Conservation (phyloP, 2,329 filamentous ascomycete genomes). For the Neopestalotiopsis sp. region DNA sequence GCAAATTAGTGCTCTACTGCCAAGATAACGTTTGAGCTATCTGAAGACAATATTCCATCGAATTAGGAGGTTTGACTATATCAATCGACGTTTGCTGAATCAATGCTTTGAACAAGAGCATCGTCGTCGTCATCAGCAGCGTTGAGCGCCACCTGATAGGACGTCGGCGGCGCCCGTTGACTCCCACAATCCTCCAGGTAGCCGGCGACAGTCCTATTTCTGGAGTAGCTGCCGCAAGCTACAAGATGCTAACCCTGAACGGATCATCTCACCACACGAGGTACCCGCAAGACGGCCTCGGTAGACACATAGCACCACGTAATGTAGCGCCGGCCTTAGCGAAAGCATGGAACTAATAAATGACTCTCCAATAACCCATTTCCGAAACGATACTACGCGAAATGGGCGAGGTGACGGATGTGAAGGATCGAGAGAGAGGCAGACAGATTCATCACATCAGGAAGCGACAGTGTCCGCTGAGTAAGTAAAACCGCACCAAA, state of each 20-base stretch:
- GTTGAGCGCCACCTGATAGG: slow-evolving; percentile 7
- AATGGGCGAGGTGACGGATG: background rate
- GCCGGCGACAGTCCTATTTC: slow-evolving; percentile 8
- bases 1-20: background rate
- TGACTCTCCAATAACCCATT: background rate
- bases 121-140: background rate
- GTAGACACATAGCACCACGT: slow-evolving; percentile 2
- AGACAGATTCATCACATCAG: background rate
- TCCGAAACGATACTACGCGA: background rate
- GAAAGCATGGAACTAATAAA: background rate
- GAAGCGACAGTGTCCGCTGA: no score
- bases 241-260: background rate
- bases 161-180: slow-evolving; percentile 4
- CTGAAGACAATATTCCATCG: background rate
- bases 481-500: no score
- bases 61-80: background rate
- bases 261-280: background rate
- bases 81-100: background rate
- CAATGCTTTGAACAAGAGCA: background rate
- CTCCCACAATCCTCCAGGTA: background rate
- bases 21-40: background rate
- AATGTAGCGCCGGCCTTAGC: background rate
- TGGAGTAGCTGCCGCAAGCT: slow-evolving; percentile 6
- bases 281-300: background rate
- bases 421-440: background rate